Percentiles rank a stretch among this genome's conserved stretches.
Evolutionary conservation across 1,284 basidiomycete species (phyloP).

Genomic region (Puccinia triticina): DNA sequence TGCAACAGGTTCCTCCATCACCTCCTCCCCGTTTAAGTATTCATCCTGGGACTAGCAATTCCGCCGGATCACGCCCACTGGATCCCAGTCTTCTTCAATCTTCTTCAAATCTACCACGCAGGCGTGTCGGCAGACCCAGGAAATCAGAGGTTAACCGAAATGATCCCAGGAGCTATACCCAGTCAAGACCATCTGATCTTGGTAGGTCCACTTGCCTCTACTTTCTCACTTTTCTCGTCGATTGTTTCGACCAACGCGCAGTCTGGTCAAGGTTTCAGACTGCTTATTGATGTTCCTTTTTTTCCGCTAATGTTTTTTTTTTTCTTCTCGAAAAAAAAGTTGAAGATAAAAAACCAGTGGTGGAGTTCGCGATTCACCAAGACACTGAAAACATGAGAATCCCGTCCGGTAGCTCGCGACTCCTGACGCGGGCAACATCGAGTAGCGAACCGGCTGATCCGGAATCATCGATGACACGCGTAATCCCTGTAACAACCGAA

Average conservation of each 20-base stretch:
- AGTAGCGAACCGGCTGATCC: background rate
- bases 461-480: background rate
- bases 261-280: no score
- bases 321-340: background rate
- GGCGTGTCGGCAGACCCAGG: conserved; percentile 6
- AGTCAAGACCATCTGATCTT: background rate
- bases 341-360: background rate
- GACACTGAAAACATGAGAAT: background rate
- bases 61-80: background rate
- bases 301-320: background rate
- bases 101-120: background rate
- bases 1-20: background rate
- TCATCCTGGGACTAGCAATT: background rate
- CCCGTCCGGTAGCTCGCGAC: background rate
- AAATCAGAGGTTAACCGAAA: background rate
- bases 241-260: no score
- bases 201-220: background rate
- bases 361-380: background rate
- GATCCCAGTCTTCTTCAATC: background rate
- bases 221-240: background rate
- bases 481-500: background rate
- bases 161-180: background rate
- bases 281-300: no score
- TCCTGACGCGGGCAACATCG: background rate
- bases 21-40: background rate